Conservation (phyloP, 805 yeast species). For the Clavispora santaluciae region DNA sequence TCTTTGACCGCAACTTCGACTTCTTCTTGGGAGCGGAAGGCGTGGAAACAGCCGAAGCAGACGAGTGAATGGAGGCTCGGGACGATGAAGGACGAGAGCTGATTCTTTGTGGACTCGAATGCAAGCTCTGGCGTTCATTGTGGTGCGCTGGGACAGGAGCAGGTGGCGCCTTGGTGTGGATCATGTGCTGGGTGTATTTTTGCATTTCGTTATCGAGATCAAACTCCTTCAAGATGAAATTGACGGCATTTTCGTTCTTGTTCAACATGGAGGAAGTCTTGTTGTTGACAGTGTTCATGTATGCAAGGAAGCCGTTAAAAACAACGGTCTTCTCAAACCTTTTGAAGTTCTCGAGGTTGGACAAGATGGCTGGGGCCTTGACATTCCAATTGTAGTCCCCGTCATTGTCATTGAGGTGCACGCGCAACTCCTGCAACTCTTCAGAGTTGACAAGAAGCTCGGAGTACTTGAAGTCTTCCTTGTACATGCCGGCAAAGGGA, state of each 20-base stretch:
- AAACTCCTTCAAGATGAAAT: constrained; percentile 50
- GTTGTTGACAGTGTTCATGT: constrained; percentile 39
- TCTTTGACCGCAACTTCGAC: constrained; percentile 56
- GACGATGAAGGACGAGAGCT: not conserved
- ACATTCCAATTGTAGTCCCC: constrained; percentile 66
- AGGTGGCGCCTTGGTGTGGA: constrained; percentile 15
- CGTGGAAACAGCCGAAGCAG: constrained; percentile 12
- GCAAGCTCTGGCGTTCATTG: too few species aligned
- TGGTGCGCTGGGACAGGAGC: not conserved
- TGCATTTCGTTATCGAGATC: constrained; percentile 36
- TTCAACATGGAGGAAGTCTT: constrained; percentile 20
- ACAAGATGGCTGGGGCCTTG: constrained; percentile 73
- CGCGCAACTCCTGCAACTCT: constrained; percentile 37
- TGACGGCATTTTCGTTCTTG: constrained; percentile 58
- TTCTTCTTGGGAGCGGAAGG: constrained; percentile 23
- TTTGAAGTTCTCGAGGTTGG: constrained; percentile 71
- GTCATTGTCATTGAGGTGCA: constrained; percentile 19
- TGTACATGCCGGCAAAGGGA: constrained; percentile 49
- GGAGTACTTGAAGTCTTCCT: constrained; percentile 50
- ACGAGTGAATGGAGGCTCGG: not conserved
- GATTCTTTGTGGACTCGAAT: not conserved
- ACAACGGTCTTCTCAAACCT: constrained; percentile 49
- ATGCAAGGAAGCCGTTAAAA: constrained; percentile 61
- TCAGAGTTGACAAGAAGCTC: constrained; percentile 48
- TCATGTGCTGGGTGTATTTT: constrained; percentile 30